Base-by-base conservation (phyloP, 176 grass and related monocot genomes). In the Thalia dealbata region DNA sequence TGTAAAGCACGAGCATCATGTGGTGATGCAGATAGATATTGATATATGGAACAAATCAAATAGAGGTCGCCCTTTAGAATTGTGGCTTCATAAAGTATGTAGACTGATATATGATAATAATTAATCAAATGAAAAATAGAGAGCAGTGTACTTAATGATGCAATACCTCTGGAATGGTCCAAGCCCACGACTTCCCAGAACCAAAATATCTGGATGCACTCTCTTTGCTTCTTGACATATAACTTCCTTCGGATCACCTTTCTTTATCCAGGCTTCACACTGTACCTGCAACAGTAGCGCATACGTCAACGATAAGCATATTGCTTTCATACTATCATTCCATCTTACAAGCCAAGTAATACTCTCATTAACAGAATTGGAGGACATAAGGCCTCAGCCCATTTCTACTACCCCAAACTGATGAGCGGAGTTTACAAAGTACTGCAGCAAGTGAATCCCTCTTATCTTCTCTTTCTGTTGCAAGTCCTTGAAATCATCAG, bases 121-220 rank as follows among this genome's bases (percentile, higher is more conserved):
- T 61, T 8, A 15, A 79, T 41, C 11, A 30, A 22, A 52, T 63
- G n/a, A 35, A 27, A 43, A 71, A 14, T 29, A 60, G 24, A 25
- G 70, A 61, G 7, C 15, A 64, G 15, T 64, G 8, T 25, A 14
- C 22, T 67, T 11, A 32, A 66, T 69, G 42, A 56, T 15, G 23
- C 70, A 62, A 71, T 92, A 99, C 95, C 95, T 99, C 76, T 99
- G 95, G 72, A 99, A 86, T 63, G 95, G 95, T 64, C 95, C 90
- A 38, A 93, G 85, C 61, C 95, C 95, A 85, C 87, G 84, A 69
- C 82, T 86, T 77, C 95, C 90, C 27, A 99, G 78, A 52, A 99
- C 87, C 77, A 99, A 87, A 69, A 91, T 79, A 81, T 93, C 95
- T 79, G 95, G 90, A 22, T 88, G 78, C 64, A 88, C 72, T 79